Evolutionary conservation across 805 yeast genomes (phyloP), one percentile per base, ranked within the genome.

Genomic region (Tanozyma kutaoensis): DNA sequence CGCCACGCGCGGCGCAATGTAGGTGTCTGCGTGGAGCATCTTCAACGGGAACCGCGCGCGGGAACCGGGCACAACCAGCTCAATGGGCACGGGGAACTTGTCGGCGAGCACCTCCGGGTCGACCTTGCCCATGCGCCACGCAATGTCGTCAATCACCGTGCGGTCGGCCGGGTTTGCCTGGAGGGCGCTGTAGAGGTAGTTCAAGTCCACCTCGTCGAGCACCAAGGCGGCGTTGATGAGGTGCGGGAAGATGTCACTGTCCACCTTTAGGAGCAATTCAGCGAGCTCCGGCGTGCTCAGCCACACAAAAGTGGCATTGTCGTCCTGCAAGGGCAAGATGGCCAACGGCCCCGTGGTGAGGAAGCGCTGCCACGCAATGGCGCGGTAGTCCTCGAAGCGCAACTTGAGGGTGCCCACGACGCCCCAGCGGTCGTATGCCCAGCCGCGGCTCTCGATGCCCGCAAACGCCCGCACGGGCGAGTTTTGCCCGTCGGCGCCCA

Each of bases 401-500:
- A 81, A 58, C 36, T 75, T 72, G 44, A 91, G 51, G 0, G 95
- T 79, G 0, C 91, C 95, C 3, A 91, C 98, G n/a, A 86, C 75
- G 1, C 97, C 98, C 55, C 75, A 81, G 26, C 82, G 65, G 38
- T 76, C 62, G 52, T 91, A 91, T 26, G 69, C 69, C 97, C 97
- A 91, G 11, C 98, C 98, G 25, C 94, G 66, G 2, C 93, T 71
- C 44, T 74, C 76, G 29, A 91, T 85, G 2, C 69, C 73, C 0
- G 96, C 77, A 43, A 67, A 86, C 35, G 67, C 63, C 25, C 96
- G 66, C 5, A 80, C 97, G 0, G 96, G 95, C 1, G 96, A 85
- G 48, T 85, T 82, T 48, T 74, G 84, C 1, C 98, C 98, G 48
- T 91, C 98, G 22, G 95, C 94, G 7, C 98, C 98, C 11, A 91